These are phyloP conservation scores for Friedmanniomyces endolithicus DNA, from an alignment of 495 filamentous ascomycete species.

Conservation along the genomic window DNA sequence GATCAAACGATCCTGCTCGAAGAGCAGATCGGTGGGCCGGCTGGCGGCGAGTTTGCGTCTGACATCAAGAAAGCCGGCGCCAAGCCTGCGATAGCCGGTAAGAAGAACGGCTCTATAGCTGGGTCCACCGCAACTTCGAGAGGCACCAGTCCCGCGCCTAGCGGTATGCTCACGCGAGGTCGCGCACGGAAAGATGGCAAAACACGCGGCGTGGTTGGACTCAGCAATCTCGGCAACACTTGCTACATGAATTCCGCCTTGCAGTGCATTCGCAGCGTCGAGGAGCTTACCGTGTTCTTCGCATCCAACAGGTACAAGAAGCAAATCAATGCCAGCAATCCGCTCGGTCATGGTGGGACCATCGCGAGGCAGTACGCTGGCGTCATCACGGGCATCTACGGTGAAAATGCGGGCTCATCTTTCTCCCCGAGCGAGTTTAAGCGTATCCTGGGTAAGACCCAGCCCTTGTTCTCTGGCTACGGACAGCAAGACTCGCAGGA, in stretches of 20 bases:
- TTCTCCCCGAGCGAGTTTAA: constrained; percentile 71
- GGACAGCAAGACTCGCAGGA: constrained; percentile 97
- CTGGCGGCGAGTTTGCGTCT: constrained; percentile 51
- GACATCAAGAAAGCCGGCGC: constrained; percentile 26
- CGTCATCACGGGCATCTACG: constrained; percentile 62
- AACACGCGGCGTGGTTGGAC: constrained; percentile 59
- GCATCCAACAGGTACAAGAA: constrained; percentile 55
- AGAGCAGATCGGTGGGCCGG: constrained; percentile 48
- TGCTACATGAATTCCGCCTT: constrained; percentile 98
- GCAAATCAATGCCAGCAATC: constrained; percentile 75
- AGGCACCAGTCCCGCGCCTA: constrained; percentile 50
- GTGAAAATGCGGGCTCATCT: constrained; percentile 44
- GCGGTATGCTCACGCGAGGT: constrained; percentile 48
- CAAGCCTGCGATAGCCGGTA: neutral
- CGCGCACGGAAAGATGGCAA: constrained; percentile 52
- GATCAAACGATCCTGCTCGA: constrained; percentile 66
- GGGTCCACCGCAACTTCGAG: constrained; percentile 36
- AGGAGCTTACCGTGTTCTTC: constrained; percentile 87
- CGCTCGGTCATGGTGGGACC: constrained; percentile 67
- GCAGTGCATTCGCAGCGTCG: constrained; percentile 81
- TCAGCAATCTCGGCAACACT: constrained; percentile 87
- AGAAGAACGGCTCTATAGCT: constrained; percentile 11
- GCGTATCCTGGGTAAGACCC: constrained; percentile 60
- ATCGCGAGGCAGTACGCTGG: constrained; percentile 70
- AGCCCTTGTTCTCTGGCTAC: constrained; percentile 80